A percentile compares a stretch with the other conserved stretches of the same genome.
These are phyloP conservation scores for Penicillium sp. DNA, from an alignment of 2,329 filamentous ascomycete species.

Conservation along the genomic window DNA sequence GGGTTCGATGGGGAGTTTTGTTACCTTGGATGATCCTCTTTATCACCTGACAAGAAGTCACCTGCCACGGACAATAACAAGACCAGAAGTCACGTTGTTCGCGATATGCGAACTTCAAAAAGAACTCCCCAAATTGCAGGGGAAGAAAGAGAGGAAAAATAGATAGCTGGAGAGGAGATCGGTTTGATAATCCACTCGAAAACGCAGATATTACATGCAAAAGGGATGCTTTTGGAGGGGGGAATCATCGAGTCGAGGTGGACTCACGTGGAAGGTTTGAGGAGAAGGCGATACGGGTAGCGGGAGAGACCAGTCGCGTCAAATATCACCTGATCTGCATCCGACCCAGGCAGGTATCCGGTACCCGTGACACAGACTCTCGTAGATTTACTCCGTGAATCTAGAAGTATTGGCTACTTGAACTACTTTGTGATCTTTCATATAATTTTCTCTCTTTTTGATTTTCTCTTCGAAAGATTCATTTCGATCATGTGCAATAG, in stretches of 20 bases:
- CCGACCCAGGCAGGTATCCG: neutral
- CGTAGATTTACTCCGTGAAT: neutral
- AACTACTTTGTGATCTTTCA: neutral
- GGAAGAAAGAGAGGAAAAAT: conserved; percentile 1
- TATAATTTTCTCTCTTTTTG: neutral
- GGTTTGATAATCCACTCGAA: conserved; percentile 21
- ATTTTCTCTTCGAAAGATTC: neutral
- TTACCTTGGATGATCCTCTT: conserved; percentile 41
- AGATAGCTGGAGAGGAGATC: conserved; percentile 12
- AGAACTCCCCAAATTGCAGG: conserved; percentile 24
- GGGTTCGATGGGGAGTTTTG: conserved; percentile 13
- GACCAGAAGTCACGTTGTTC: conserved; percentile 29
- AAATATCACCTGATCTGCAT: conserved; percentile 35
- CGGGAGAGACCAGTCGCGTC: conserved; percentile 27
- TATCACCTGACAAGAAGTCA: conserved; percentile 49
- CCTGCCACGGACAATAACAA: conserved; percentile 44
- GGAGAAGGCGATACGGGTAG: conserved; percentile 24
- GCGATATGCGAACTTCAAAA: conserved; percentile 30
- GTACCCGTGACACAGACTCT: neutral
- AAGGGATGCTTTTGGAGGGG: conserved; percentile 31
- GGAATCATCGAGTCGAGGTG: conserved; percentile 34
- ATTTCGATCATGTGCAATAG: conserved; percentile 36
- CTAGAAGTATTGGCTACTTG: neutral
- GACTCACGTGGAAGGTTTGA: conserved; percentile 43
- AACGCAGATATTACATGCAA: conserved; percentile 29